These are phyloP conservation scores for Pisolithus sp. DNA, from an alignment of 768 basidiomycete species.

Conservation along the genomic window DNA sequence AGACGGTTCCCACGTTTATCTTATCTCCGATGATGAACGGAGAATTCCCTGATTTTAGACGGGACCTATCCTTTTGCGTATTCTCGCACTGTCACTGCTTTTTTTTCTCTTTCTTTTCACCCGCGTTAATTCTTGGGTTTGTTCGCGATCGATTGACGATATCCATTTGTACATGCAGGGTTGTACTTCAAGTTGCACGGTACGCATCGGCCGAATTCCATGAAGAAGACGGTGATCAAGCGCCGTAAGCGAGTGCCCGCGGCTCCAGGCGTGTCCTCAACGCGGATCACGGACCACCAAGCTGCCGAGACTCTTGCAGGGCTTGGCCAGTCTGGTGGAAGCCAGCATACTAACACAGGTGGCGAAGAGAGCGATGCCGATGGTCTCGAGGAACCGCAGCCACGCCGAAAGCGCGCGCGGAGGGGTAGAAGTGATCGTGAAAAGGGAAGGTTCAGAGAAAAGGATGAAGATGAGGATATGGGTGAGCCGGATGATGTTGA, in stretches of 20 bases:
- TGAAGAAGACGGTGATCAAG: slow-evolving; percentile 99
- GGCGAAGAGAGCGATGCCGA: slow-evolving; percentile 39
- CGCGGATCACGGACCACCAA: slow-evolving; percentile 73
- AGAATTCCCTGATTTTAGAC: neutral
- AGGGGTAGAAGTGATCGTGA: slow-evolving; percentile 32
- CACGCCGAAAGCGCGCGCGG: slow-evolving; percentile 54
- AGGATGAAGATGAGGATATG: slow-evolving; percentile 46
- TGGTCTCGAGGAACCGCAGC: slow-evolving; percentile 37
- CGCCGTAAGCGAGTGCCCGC: slow-evolving; percentile 95
- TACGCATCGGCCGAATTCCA: slow-evolving; percentile 91
- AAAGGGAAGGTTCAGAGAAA: slow-evolving; percentile 29
- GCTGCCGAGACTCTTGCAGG: slow-evolving; percentile 86
- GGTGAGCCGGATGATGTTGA: slow-evolving; percentile 34
- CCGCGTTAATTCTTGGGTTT: slow-evolving; percentile 1
- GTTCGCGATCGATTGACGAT: slow-evolving; percentile 8
- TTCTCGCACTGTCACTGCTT: slow-evolving; percentile 1
- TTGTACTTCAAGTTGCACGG: slow-evolving; percentile 98
- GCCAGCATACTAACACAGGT: slow-evolving; percentile 29
- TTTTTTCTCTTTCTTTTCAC: neutral
- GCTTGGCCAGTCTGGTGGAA: slow-evolving; percentile 52
- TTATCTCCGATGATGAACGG: slow-evolving; percentile 15
- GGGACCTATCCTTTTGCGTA: slow-evolving; percentile 4
- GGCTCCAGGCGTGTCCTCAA: slow-evolving; percentile 43
- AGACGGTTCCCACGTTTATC: slow-evolving; percentile 14
- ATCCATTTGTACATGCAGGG: slow-evolving; percentile 42